A percentile compares a stretch with the other conserved stretches of the same genome.
phyloP scores from a whole-genome alignment of 768 basidiomycete genomes.

The Agrocybe chaxingu region DNA sequence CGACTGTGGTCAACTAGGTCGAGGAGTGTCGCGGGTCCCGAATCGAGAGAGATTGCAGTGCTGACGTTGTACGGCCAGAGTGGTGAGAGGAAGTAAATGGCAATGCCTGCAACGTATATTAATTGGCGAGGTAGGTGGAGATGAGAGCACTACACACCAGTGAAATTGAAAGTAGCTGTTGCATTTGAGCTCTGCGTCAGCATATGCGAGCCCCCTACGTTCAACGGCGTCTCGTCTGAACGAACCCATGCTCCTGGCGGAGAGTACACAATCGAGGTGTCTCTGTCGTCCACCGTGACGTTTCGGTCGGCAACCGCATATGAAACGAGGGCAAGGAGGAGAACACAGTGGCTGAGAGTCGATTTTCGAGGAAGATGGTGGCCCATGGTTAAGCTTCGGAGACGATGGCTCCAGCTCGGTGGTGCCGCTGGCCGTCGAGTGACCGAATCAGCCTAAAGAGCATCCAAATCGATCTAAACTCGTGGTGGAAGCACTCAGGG shows the following conservation, averaged over 20 bases:
- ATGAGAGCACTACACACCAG: constrained; percentile 25
- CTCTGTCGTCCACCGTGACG: constrained; percentile 30
- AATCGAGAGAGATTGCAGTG: constrained; percentile 37
- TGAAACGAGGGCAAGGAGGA: too few species aligned
- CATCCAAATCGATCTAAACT: neutral
- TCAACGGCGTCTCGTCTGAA: constrained; percentile 26
- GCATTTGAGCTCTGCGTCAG: constrained; percentile 28
- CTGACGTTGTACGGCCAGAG: constrained; percentile 44
- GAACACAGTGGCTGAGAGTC: too few species aligned
- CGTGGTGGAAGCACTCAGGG: constrained; percentile 3
- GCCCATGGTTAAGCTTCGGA: too few species aligned
- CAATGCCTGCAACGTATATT: constrained; percentile 27
- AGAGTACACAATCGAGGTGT: constrained; percentile 27
- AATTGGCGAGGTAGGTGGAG: neutral
- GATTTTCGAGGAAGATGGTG: too few species aligned
- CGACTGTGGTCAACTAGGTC: constrained; percentile 36
- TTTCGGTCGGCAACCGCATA: constrained; percentile 20
- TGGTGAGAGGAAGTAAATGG: constrained; percentile 41
- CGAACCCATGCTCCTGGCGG: constrained; percentile 27
- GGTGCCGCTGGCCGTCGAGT: neutral
- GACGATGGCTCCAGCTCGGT: too few species aligned
- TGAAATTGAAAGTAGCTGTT: constrained; percentile 41
- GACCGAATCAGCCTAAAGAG: neutral
- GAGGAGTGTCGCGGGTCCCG: constrained; percentile 26
- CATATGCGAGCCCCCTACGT: constrained; percentile 31